Base-by-base conservation (phyloP, 352 stramenopile species). In the Aphanomyces cochlioides region DNA sequence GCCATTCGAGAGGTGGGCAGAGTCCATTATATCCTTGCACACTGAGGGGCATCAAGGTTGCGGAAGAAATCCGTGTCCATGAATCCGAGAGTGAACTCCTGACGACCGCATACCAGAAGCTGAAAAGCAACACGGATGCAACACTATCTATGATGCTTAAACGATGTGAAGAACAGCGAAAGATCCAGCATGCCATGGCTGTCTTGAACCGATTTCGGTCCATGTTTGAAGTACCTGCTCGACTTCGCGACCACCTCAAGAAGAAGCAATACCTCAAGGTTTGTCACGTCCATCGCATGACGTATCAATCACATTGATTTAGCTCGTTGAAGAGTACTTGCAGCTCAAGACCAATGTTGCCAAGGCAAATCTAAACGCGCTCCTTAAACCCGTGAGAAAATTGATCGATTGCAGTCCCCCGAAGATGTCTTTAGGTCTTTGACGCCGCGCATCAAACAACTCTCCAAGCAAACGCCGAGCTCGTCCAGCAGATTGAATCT, bases 111-210 rank as follows among this genome's bases (percentile, higher is more conserved):
- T 88, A 87, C 79, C 79, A 80, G 56, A 80, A 73, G 4, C 73
- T 94, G 41, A 86, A 81, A 54, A 73, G 78, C 7, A 79, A 87
- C 37, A 81, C 84, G 0, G 83, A 94, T 66, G 77, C 75, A 38
- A 90, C 83, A 12, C 72, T 94, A 36, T 88, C 84, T 1, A 77
- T 90, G n/a, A 86, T 94, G 86, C 74, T 94, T 2, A 73, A 90
- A 63, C 79, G 84, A 7, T 80, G 80, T 28, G 88, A 88, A 58
- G 84, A 92, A 68, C 83, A 92, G 72, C 83, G 85, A 13, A 79
- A 81, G 3, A 92, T 91, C 72, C 81, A 82, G 41, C 88, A 92
- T 69, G 90, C 84, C 4, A 75, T 92, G 34, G 78, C 77, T 3
- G 85, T 94, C 61, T 75, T 94, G 28, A 75, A 78, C 3, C 81